Percentiles rank a stretch among this genome's conserved stretches.
These are phyloP conservation scores for Penicillium griseofulvum DNA, from an alignment of 2,329 filamentous ascomycete genomes.

Conservation along the genomic window DNA sequence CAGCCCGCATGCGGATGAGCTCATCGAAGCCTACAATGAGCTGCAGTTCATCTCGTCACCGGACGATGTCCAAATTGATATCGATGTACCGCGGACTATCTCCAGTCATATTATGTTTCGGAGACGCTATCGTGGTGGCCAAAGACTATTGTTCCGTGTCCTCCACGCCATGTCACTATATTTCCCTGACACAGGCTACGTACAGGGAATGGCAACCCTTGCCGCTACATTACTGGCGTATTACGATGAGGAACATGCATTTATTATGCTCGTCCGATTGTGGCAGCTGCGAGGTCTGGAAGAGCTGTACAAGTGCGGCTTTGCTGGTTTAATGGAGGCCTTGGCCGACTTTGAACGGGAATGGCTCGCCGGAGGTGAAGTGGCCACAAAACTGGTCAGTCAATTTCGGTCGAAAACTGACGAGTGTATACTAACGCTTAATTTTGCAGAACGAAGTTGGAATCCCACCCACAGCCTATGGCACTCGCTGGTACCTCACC, in stretches of 20 bases:
- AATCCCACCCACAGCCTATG: slow-evolving; percentile 88
- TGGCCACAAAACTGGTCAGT: slow-evolving; percentile 76
- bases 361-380: slow-evolving; percentile 76
- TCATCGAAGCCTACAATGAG: slow-evolving; percentile 69
- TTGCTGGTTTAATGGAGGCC: slow-evolving; percentile 81
- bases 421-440: slow-evolving; percentile 1
- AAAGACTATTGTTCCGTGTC: slow-evolving; percentile 86
- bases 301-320: slow-evolving; percentile 77
- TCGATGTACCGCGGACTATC: slow-evolving; percentile 94
- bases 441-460: slow-evolving; percentile 64
- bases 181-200: slow-evolving; percentile 87
- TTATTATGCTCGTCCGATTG: slow-evolving; percentile 93
- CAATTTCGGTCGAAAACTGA: neutral
- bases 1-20: slow-evolving; percentile 65
- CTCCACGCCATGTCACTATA: slow-evolving; percentile 89
- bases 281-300: slow-evolving; percentile 88
- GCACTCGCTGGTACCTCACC: slow-evolving; percentile 94
- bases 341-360: slow-evolving; percentile 78
- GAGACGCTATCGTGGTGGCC: slow-evolving; percentile 83
- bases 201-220: slow-evolving; percentile 94
- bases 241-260: slow-evolving; percentile 90
- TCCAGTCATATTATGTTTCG: slow-evolving; percentile 97
- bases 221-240: slow-evolving; percentile 93
- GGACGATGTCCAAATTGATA: slow-evolving; percentile 94
- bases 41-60: slow-evolving; percentile 72